These are phyloP conservation scores for Sporothrix sp. DNA, from an alignment of 2,329 filamentous ascomycete genomes.

Conservation along the genomic window DNA sequence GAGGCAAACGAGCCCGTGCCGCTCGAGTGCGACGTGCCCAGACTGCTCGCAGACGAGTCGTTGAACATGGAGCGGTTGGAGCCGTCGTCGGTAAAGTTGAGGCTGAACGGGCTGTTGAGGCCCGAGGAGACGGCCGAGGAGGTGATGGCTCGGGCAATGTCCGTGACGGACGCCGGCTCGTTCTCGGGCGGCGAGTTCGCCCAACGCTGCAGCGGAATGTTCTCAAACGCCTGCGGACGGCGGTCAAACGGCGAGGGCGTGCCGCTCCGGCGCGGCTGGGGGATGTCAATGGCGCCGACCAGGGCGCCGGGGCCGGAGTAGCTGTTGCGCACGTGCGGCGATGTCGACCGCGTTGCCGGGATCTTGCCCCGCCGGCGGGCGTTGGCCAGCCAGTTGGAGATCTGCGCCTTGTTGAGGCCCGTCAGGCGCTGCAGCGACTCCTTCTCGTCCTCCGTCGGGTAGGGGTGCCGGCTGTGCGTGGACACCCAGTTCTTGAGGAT, in stretches of 20 bases:
- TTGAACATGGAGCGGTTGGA: constrained; percentile 49
- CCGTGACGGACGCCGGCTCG: constrained; percentile 50
- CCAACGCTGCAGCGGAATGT: constrained; percentile 49
- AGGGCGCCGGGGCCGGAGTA: constrained; percentile 32
- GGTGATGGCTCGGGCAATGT: constrained; percentile 48
- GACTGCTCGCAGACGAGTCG: constrained; percentile 49
- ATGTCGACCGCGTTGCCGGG: constrained; percentile 55
- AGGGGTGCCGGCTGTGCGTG: constrained; percentile 71
- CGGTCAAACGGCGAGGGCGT: constrained; percentile 36
- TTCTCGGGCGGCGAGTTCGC: constrained; percentile 49
- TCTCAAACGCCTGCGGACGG: constrained; percentile 26
- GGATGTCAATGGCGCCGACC: constrained; percentile 60
- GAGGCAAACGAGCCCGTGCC: constrained; percentile 45
- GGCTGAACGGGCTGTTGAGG: constrained; percentile 47
- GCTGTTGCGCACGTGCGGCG: constrained; percentile 55
- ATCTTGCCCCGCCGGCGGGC: constrained; percentile 75
- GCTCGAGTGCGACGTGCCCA: constrained; percentile 52
- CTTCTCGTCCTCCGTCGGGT: constrained; percentile 81
- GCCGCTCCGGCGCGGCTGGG: constrained; percentile 39
- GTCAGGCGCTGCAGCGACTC: constrained; percentile 68
- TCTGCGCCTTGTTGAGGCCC: constrained; percentile 72
- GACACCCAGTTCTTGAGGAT: constrained; percentile 78
- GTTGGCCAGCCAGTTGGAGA: constrained; percentile 88
- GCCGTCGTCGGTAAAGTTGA: constrained; percentile 51
- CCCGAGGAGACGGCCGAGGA: constrained; percentile 44